phyloP scores from a whole-genome alignment of 345 rosid species.

The Melaleuca quinquenervia region DNA sequence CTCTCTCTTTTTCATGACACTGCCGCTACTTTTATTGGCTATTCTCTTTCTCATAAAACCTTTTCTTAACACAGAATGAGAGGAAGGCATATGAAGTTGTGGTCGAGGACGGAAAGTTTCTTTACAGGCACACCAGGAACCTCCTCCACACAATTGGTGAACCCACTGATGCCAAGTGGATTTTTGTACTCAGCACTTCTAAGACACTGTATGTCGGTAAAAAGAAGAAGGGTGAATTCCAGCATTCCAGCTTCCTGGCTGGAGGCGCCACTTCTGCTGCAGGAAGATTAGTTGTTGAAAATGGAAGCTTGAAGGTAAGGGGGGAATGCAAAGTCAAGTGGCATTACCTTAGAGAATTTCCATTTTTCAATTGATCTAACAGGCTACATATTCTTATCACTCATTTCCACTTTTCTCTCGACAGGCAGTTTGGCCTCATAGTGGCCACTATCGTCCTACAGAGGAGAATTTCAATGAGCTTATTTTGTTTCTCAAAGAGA shows the following conservation, averaged over 20 bases:
- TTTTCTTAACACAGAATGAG: constrained; percentile 45
- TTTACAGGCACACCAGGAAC: constrained; percentile 52
- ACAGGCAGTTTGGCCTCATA: constrained; percentile 97
- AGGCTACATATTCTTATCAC: background rate
- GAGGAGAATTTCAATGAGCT: constrained; percentile 74
- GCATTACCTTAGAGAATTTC: background rate
- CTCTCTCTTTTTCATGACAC: background rate
- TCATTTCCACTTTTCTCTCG: constrained; percentile 2
- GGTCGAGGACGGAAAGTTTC: constrained; percentile 56
- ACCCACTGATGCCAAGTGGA: constrained; percentile 62
- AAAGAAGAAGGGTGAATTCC: constrained; percentile 78
- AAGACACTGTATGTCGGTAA: constrained; percentile 63
- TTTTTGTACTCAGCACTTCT: constrained; percentile 79
- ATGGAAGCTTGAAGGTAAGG: constrained; percentile 54
- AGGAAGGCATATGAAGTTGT: constrained; percentile 73
- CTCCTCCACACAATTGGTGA: constrained; percentile 40
- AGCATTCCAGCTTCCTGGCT: constrained; percentile 92
- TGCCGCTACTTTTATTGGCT: background rate
- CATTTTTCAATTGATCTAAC: background rate
- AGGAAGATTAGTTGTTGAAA: constrained; percentile 57
- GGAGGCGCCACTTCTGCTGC: constrained; percentile 88
- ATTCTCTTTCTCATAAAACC: background rate
- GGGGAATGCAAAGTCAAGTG: background rate
- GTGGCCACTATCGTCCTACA: constrained; percentile 95
- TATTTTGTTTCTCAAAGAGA: constrained; percentile 53